phyloP scores from a whole-genome alignment of 192 early-diverging fungal genomes.

The Coemansia guatemalensis region DNA sequence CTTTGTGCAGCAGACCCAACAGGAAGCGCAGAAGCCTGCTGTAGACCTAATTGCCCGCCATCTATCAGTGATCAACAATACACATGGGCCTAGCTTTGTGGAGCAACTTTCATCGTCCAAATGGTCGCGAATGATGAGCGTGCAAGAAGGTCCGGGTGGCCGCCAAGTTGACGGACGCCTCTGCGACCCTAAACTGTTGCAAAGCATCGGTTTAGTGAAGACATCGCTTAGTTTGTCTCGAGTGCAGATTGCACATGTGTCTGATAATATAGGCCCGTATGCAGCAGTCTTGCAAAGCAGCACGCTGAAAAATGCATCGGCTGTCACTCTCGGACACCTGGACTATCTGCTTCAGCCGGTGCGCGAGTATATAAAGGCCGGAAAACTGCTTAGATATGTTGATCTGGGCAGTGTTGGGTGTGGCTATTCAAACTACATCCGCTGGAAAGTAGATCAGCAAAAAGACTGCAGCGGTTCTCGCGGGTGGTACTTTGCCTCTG shows the following conservation, averaged over 20 bases:
- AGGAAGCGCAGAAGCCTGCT: not conserved
- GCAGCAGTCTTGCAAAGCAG: constrained; percentile 14
- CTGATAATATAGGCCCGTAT: constrained; percentile 10
- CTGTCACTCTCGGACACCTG: constrained; percentile 29
- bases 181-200: constrained; percentile 16
- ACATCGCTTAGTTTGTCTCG: not conserved
- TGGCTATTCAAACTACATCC: constrained; percentile 33
- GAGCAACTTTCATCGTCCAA: constrained; percentile 20
- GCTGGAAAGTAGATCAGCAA: constrained; percentile 18
- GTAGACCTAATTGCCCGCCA: not conserved
- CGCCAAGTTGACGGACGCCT: constrained; percentile 18
- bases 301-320: constrained; percentile 7
- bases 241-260: not conserved
- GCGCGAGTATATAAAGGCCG: constrained; percentile 16
- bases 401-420: constrained; percentile 23
- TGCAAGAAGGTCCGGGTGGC: constrained; percentile 22
- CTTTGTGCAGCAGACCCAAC: not conserved
- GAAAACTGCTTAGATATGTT: constrained; percentile 15
- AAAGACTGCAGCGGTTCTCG: not conserved
- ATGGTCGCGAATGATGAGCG: constrained; percentile 48
- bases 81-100: constrained; percentile 9
- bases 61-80: constrained; percentile 8
- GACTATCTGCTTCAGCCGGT: constrained; percentile 25
- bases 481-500: constrained; percentile 40
- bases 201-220: constrained; percentile 9